Evolutionary conservation across 306 rosid genomes (phyloP).

Genomic region (Luffa acutangula): DNA sequence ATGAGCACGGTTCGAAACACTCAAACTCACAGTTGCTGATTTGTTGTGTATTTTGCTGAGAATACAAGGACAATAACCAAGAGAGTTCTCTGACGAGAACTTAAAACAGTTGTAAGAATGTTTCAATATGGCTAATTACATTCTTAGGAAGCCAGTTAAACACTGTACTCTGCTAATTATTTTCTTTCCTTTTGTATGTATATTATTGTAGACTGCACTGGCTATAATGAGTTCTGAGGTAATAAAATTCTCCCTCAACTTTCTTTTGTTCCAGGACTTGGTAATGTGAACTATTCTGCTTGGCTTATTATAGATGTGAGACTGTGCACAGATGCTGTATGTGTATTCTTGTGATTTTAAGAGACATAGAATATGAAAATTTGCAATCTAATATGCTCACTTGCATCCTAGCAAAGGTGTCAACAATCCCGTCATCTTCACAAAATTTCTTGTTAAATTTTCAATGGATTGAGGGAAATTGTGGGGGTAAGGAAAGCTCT

Average conservation of each 20-base stretch:
- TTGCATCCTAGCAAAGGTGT: too few relatives aligned
- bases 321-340: too few relatives aligned
- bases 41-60: neutral
- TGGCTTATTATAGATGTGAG: neutral
- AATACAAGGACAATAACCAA: neutral
- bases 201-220: conserved; percentile 1
- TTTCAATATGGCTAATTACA: neutral
- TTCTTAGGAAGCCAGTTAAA: neutral
- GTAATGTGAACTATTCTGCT: neutral
- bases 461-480: too few relatives aligned
- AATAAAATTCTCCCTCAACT: neutral
- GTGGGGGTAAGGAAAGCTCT: too few relatives aligned
- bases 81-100: neutral
- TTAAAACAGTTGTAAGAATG: neutral
- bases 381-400: too few relatives aligned
- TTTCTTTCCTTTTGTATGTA: neutral
- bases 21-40: neutral
- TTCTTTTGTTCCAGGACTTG: neutral
- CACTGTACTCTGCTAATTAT: neutral
- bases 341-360: too few relatives aligned
- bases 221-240: neutral
- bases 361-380: too few relatives aligned
- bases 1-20: neutral
- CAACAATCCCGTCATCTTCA: too few relatives aligned
- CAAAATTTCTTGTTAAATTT: too few relatives aligned